Evolutionary conservation across 1,139 yeast genomes (phyloP), one percentile per base, ranked within the genome.

Genomic region (Debaryomyces sp.): DNA sequence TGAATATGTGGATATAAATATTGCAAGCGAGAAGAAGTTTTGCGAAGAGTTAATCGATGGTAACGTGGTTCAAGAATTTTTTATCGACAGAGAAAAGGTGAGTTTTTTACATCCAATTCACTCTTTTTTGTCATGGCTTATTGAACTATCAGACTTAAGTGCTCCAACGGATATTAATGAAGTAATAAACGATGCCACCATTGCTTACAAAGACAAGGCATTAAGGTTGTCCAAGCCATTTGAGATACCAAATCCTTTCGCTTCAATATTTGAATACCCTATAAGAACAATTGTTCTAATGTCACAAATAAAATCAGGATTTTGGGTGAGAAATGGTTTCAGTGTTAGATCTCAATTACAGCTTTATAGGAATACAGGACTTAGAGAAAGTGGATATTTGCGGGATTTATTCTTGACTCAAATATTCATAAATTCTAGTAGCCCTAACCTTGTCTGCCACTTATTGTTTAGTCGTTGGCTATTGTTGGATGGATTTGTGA

Each of bases 81-180:
- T 59, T 42, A 69, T 62, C 46, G 64, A 64, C 52, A 56, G 67
- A 13, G 85, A 77, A 17, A 72, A 73, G 35, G 83, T 88, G 2
- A 85, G 95, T 60, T 81, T 90, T 57, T 78, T 90, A 35, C 96
- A 90, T 59, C 96, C 96, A 0, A 62, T 89, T 24, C 96, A 89
- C 58, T 81, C 91, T 0, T 84, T 86, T 54, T 66, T 88, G 33
- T 79, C 92, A 1, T 85, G 89, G 85, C 62, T 89, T 32, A 72
- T 89, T 41, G 91, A 89, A 59, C 71, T 73, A 49, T 70, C 80
- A 12, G 67, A 73, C 22, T 67, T 72, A 43, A 50, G 56, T 5
- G 56, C 70, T 3, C 56, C 65, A 3, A 54, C 50, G 1, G 58
- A 58, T 21, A 48, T 66, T 23, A 30, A 41, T 32, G 35, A 41